Conservation (phyloP, 1,139 yeast genomes). For the Suhomyces yuchorum region DNA sequence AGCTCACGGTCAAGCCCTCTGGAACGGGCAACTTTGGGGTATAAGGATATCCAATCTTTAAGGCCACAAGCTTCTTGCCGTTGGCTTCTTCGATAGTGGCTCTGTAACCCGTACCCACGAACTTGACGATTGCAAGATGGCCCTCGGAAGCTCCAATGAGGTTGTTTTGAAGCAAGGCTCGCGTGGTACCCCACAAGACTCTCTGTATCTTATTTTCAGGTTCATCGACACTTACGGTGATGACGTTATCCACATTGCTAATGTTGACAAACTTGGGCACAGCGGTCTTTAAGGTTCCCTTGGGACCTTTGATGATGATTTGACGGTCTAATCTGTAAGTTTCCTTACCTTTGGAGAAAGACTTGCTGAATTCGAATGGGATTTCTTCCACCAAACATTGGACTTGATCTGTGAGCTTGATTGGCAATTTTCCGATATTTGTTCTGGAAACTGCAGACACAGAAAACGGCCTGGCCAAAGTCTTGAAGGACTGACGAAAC, state of each 20-base stretch:
- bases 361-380: constrained; percentile 49
- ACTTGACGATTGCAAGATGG: constrained; percentile 80
- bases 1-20: constrained; percentile 66
- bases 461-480: constrained; percentile 24
- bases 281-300: constrained; percentile 63
- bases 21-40: constrained; percentile 83
- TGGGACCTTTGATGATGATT: constrained; percentile 78
- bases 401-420: constrained; percentile 37
- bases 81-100: constrained; percentile 64
- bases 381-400: constrained; percentile 37
- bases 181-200: constrained; percentile 93
- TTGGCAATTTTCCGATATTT: constrained; percentile 46
- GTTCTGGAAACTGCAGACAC: constrained; percentile 33
- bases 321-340: constrained; percentile 60
- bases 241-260: constrained; percentile 31
- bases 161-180: constrained; percentile 76
- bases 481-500: constrained; percentile 7
- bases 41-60: constrained; percentile 72
- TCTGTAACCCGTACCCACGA: constrained; percentile 97
- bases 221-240: constrained; percentile 60
- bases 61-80: constrained; percentile 62
- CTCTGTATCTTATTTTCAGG: constrained; percentile 67
- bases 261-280: constrained; percentile 74
- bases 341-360: constrained; percentile 70
- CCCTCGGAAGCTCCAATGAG: constrained; percentile 91